These are phyloP conservation scores for Ambrosia artemisiifolia DNA, from an alignment of 129 eudicot species.

Conservation along the genomic window DNA sequence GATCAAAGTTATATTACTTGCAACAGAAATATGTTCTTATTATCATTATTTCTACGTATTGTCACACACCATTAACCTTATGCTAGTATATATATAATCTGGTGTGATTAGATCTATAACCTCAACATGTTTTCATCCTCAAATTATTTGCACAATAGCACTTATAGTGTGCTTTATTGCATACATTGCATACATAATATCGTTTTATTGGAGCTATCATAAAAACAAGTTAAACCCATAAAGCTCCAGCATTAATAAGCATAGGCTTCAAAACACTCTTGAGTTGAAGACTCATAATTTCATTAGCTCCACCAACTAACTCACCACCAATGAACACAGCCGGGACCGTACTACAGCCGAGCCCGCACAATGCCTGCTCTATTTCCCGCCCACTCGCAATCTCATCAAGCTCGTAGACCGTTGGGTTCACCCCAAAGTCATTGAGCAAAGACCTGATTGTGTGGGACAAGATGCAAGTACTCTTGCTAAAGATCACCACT, in stretches of 20 bases:
- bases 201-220: not conserved
- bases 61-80: not conserved
- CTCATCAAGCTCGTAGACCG: slow-evolving; percentile 79
- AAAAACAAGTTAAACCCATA: slow-evolving; percentile 54
- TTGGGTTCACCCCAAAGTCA: slow-evolving; percentile 63
- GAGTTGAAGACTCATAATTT: slow-evolving; percentile 74
- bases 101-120: not conserved
- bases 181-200: slow-evolving; percentile 2
- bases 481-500: slow-evolving; percentile 83
- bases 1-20: not conserved
- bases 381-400: slow-evolving; percentile 54
- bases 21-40: not conserved
- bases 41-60: not conserved
- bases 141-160: not conserved
- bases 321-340: slow-evolving; percentile 83
- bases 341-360: slow-evolving; percentile 54
- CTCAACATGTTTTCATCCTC: not conserved
- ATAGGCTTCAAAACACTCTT: slow-evolving; percentile 47
- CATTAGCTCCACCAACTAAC: slow-evolving; percentile 75
- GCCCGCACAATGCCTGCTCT: slow-evolving; percentile 53
- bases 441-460: slow-evolving; percentile 53
- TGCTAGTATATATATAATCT: not conserved
- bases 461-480: slow-evolving; percentile 62
- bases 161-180: slow-evolving; percentile 4
- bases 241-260: slow-evolving; percentile 69